phyloP scores from a whole-genome alignment of 164 flowering plant genomes.

The Brasenia schreberi region DNA sequence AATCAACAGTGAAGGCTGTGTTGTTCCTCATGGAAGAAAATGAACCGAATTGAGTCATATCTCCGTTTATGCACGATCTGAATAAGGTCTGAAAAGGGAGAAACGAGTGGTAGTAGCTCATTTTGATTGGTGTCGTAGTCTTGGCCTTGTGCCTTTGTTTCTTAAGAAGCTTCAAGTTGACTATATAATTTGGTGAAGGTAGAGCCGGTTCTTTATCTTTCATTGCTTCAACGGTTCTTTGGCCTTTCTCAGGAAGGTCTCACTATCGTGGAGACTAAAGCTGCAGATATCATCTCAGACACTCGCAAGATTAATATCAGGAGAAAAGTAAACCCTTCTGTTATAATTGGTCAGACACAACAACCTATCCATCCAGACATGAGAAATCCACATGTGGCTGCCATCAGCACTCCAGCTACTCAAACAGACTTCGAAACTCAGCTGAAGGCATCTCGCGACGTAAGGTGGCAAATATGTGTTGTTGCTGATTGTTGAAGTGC shows the following conservation, averaged over 20 bases:
- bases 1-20: no score
- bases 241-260: conserved; percentile 52
- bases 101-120: no score
- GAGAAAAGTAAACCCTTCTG: conserved; percentile 36
- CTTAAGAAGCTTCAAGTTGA: no score
- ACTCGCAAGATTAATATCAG: conserved; percentile 66
- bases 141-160: no score
- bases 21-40: no score
- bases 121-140: no score
- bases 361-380: conserved; percentile 16
- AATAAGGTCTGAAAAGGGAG: no score
- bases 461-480: conserved; percentile 78
- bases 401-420: conserved; percentile 16
- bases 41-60: no score
- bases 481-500: background rate
- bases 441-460: conserved; percentile 99
- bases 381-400: conserved; percentile 12
- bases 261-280: conserved; percentile 57
- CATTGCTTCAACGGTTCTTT: background rate
- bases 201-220: background rate
- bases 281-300: conserved; percentile 79
- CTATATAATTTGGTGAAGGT: no score
- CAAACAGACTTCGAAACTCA: conserved; percentile 63
- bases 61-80: no score
- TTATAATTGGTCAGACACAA: conserved; percentile 7